phyloP scores from a whole-genome alignment of 1,139 yeast species.

The Yamadazyma mexicana region DNA sequence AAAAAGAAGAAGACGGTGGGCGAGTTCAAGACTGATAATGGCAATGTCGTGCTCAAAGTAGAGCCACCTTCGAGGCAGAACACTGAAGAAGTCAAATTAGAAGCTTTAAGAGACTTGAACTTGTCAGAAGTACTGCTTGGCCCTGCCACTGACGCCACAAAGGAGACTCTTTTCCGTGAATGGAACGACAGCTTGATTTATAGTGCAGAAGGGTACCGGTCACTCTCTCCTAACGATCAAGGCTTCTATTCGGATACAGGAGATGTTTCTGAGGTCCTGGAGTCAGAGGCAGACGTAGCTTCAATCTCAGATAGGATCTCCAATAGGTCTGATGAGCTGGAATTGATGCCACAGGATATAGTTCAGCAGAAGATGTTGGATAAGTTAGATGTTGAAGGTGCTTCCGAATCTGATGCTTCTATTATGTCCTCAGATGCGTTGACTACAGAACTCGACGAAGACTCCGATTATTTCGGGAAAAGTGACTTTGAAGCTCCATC shows the following conservation, averaged over 20 bases:
- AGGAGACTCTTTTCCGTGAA: constrained; percentile 17
- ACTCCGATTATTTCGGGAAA: constrained; percentile 4
- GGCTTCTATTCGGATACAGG: constrained; percentile 34
- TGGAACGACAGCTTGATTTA: constrained; percentile 36
- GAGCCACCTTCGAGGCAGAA: constrained; percentile 22
- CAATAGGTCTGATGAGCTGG: constrained; percentile 5
- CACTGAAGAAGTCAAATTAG: constrained; percentile 7
- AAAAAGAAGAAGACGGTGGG: constrained; percentile 8
- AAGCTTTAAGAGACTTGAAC: constrained; percentile 8
- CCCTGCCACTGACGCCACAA: constrained; percentile 6
- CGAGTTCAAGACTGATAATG: constrained; percentile 4
- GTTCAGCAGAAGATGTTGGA: constrained; percentile 13
- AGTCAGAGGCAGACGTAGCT: constrained; percentile 8
- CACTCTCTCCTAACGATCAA: constrained; percentile 35
- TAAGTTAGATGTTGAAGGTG: constrained; percentile 6
- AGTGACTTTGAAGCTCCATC: constrained; percentile 5
- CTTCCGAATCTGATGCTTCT: constrained; percentile 27
- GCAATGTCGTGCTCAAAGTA: constrained; percentile 15
- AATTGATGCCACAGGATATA: constrained; percentile 9
- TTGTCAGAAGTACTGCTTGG: constrained; percentile 6
- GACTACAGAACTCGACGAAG: constrained; percentile 10
- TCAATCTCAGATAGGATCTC: constrained; percentile 5
- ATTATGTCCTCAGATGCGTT: constrained; percentile 17
- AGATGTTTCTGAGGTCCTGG: constrained; percentile 8
- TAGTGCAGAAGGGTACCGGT: constrained; percentile 27